Percentiles rank a stretch among this genome's conserved stretches.
These are phyloP conservation scores for Claviceps cyperi DNA, from an alignment of 2,329 filamentous ascomycete species.

Conservation along the genomic window DNA sequence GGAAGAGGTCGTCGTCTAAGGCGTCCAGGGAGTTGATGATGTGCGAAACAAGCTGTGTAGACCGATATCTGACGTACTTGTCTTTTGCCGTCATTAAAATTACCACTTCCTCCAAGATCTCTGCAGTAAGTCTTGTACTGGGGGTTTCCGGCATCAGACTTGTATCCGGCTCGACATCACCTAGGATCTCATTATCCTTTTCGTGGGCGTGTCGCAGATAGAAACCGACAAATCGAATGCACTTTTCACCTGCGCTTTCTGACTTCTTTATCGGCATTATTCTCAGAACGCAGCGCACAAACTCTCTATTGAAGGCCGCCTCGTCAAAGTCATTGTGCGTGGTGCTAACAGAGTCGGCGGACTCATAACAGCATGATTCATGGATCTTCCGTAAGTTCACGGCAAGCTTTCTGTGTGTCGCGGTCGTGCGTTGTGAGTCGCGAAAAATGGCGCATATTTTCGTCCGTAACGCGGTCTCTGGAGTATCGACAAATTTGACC, in stretches of 20 bases:
- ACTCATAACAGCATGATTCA: slow-evolving; percentile 64
- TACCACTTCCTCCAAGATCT: slow-evolving; percentile 58
- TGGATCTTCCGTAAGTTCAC: slow-evolving; percentile 83
- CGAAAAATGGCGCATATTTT: slow-evolving; percentile 61
- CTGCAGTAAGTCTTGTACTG: slow-evolving; percentile 61
- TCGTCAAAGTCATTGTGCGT: slow-evolving; percentile 59
- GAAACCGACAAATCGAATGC: slow-evolving; percentile 73
- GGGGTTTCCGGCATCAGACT: slow-evolving; percentile 69
- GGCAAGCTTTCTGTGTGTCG: slow-evolving; percentile 77
- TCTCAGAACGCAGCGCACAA: slow-evolving; percentile 67
- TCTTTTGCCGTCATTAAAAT: slow-evolving; percentile 77
- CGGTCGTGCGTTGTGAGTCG: slow-evolving; percentile 78
- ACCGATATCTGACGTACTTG: slow-evolving; percentile 78
- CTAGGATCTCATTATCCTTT: slow-evolving; percentile 55
- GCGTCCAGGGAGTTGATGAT: slow-evolving; percentile 85
- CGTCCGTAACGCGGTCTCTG: slow-evolving; percentile 54
- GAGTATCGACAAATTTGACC: slow-evolving; percentile 62
- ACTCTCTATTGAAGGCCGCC: slow-evolving; percentile 74
- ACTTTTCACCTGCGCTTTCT: slow-evolving; percentile 73
- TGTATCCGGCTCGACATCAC: slow-evolving; percentile 51
- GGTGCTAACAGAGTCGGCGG: slow-evolving; percentile 34
- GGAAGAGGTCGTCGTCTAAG: slow-evolving; percentile 84
- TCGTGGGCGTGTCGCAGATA: slow-evolving; percentile 63
- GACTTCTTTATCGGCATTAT: slow-evolving; percentile 83
- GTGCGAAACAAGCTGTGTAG: slow-evolving; percentile 80